These are phyloP conservation scores for Hypoxylon perforatum DNA, from an alignment of 495 filamentous ascomycete species.

Conservation along the genomic window DNA sequence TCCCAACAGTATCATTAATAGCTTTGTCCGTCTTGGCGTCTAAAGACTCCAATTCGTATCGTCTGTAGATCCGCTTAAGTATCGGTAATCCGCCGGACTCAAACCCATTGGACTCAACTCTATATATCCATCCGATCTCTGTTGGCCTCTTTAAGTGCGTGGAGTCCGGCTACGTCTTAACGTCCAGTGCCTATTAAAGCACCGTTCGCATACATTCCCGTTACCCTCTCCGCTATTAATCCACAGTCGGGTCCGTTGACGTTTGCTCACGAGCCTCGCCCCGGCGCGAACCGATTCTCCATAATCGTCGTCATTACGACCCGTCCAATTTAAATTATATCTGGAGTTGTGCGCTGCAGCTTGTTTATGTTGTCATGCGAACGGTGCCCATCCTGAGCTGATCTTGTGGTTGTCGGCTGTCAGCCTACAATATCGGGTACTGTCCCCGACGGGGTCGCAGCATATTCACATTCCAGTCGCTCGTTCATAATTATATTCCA, in stretches of 20 bases:
- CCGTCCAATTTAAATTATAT: neutral
- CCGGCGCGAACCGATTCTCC: constrained; percentile 4
- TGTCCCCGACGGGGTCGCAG: constrained; percentile 20
- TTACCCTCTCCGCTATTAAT: neutral
- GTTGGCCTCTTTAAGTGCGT: neutral
- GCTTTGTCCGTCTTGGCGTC: neutral
- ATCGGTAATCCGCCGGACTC: neutral
- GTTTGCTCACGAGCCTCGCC: constrained; percentile 5
- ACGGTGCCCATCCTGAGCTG: constrained; percentile 26
- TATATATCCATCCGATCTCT: neutral
- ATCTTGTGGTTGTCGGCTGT: constrained; percentile 25
- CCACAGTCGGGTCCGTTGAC: neutral
- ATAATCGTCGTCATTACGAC: constrained; percentile 1
- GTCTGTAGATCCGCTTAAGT: no score
- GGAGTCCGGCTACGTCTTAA: no score
- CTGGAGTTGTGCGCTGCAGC: neutral
- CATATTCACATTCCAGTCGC: constrained; percentile 24
- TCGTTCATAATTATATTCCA: constrained; percentile 35
- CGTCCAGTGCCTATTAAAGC: neutral
- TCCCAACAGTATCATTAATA: neutral
- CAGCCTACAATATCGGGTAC: constrained; percentile 17
- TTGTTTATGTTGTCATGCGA: constrained; percentile 26
- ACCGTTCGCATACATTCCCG: neutral
- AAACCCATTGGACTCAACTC: neutral
- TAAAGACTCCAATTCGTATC: no score